phyloP scores from a whole-genome alignment of 768 basidiomycete species.

The Ephemerocybe angulata region DNA sequence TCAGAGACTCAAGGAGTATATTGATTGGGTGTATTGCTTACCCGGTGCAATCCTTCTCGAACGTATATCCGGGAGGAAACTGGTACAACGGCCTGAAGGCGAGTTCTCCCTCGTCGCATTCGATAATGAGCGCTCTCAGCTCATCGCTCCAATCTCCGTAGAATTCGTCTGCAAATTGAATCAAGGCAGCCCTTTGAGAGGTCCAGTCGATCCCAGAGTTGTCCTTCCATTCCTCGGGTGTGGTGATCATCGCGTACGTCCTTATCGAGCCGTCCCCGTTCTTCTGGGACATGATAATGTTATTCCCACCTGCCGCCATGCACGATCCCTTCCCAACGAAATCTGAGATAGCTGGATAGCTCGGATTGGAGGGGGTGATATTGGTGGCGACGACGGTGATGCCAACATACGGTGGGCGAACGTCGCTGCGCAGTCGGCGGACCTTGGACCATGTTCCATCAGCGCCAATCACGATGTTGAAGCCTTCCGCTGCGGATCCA shows the following conservation, averaged over 20 bases:
- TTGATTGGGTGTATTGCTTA: background rate
- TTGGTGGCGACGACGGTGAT: constrained; percentile 17
- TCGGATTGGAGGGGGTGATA: constrained; percentile 10
- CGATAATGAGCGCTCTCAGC: background rate
- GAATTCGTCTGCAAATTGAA: background rate
- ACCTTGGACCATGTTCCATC: constrained; percentile 37
- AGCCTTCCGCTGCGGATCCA: constrained; percentile 9
- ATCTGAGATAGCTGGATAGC: constrained; percentile 20
- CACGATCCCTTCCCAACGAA: constrained; percentile 27
- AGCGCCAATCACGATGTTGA: constrained; percentile 23
- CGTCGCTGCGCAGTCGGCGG: constrained; percentile 25
- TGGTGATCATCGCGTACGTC: constrained; percentile 8
- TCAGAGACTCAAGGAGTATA: background rate
- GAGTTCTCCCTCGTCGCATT: background rate
- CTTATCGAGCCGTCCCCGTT: constrained; percentile 19
- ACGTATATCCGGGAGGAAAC: constrained; percentile 2
- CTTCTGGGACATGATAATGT: constrained; percentile 20
- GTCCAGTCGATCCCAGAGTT: background rate
- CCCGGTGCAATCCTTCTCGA: background rate
- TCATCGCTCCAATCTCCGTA: background rate
- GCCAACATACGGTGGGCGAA: constrained; percentile 31
- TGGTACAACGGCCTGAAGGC: background rate
- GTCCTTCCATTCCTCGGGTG: constrained; percentile 11
- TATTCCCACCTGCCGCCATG: constrained; percentile 20
- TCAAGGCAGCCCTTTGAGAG: background rate